A percentile compares a stretch with the other conserved stretches of the same genome.
Evolutionary conservation across 306 rosid genomes (phyloP).

Genomic region (Argentina anserina): DNA sequence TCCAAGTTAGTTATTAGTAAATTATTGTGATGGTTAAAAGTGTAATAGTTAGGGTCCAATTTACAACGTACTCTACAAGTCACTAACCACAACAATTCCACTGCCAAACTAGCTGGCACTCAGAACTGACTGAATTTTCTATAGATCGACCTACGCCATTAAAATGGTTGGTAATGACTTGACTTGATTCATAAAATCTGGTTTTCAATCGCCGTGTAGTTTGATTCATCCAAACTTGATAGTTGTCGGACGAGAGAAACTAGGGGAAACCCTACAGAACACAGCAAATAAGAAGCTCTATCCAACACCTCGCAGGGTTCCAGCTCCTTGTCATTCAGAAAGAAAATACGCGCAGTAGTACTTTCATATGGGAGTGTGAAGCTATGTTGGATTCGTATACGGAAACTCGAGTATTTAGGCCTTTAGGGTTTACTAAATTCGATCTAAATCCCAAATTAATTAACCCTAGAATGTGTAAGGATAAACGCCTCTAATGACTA

Average conservation of each 20-base stretch:
- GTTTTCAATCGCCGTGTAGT: not conserved
- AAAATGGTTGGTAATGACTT: not conserved
- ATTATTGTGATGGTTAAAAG: too few relatives aligned
- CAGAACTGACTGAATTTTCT: not conserved
- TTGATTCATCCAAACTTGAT: not conserved
- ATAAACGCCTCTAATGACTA: too few relatives aligned
- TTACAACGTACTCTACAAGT: too few relatives aligned
- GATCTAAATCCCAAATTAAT: too few relatives aligned
- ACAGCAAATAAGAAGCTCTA: not conserved
- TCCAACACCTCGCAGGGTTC: not conserved
- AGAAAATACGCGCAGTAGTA: not conserved
- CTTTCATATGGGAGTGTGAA: too few relatives aligned
- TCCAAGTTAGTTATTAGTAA: too few relatives aligned
- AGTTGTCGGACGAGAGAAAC: not conserved
- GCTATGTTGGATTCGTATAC: too few relatives aligned
- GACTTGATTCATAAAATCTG: not conserved
- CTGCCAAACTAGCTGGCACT: not conserved
- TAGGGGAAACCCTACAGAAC: not conserved
- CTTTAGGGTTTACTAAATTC: too few relatives aligned
- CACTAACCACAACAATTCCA: too few relatives aligned
- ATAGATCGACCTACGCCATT: not conserved
- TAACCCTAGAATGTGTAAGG: too few relatives aligned
- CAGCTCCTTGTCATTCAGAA: not conserved
- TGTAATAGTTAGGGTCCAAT: too few relatives aligned
- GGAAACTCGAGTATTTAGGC: too few relatives aligned